phyloP scores from a whole-genome alignment of 2,329 filamentous ascomycete genomes.

The Pseudogymnoascus sp. region DNA sequence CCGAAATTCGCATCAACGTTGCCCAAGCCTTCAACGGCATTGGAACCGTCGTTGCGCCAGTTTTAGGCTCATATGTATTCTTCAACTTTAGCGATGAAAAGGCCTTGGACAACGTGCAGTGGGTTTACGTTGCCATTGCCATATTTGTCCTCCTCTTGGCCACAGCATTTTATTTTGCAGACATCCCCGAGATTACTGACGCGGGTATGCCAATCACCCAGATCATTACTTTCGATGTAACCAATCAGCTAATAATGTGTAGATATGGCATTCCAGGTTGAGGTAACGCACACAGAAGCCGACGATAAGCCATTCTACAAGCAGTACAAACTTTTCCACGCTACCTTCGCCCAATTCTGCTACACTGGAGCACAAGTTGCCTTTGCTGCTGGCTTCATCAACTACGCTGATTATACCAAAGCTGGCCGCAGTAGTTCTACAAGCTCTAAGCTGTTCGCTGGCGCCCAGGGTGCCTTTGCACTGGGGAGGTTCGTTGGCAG shows the following conservation, averaged over 20 bases:
- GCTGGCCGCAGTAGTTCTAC: constrained; percentile 24
- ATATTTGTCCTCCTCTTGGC: constrained; percentile 51
- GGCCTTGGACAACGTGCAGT: constrained; percentile 54
- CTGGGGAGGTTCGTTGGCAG: constrained; percentile 64
- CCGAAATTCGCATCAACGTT: constrained; percentile 68
- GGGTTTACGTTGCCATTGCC: constrained; percentile 57
- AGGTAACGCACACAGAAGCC: constrained; percentile 32
- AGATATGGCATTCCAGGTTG: constrained; percentile 26
- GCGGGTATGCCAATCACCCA: constrained; percentile 51
- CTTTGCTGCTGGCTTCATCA: constrained; percentile 62
- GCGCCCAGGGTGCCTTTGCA: constrained; percentile 68
- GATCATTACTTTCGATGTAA: not conserved
- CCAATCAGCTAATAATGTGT: constrained; percentile 14
- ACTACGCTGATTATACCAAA: constrained; percentile 40
- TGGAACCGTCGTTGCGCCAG: constrained; percentile 64
- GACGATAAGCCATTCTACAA: constrained; percentile 57
- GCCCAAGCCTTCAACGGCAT: constrained; percentile 73
- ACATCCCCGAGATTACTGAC: constrained; percentile 48
- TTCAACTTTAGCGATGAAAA: constrained; percentile 52
- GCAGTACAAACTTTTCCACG: constrained; percentile 69
- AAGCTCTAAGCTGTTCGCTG: constrained; percentile 55
- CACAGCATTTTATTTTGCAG: constrained; percentile 50
- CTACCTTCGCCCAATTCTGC: constrained; percentile 67
- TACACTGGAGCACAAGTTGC: constrained; percentile 67
- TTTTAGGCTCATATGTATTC: constrained; percentile 66